Evolutionary conservation across 345 rosid species (phyloP), one percentile per base, ranked within the genome.

Genomic region (Melaleuca alternifolia): DNA sequence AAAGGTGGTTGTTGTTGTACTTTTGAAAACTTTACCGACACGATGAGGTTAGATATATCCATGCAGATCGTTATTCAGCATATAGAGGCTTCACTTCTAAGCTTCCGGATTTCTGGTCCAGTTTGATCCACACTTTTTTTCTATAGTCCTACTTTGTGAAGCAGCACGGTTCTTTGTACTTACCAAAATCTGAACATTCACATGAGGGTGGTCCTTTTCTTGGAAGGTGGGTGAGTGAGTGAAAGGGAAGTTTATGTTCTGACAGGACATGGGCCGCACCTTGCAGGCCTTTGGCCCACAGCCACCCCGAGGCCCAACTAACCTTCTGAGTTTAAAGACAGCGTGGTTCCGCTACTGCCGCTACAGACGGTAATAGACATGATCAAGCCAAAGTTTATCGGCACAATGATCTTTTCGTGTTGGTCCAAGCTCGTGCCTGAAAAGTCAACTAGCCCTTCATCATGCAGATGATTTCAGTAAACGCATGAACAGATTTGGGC

Each of bases 291-390:
- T 37, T 24, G 79, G 79, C 79, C 77, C 79, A 65, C 3, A 1
- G 46, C 79, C 7, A 0, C 24, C 18, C 23, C 0, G 1, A 65
- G 79, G 79, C 46, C 79, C 79, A 33, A 33, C 33, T 33, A 33
- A 18, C 12, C 24, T 11, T 62, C 20, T 33, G 16, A 1, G 46
- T 65, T 20, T 18, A 33, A 23, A 33, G 7, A 33, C 11, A 41
- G 1, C 0, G 12, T 3, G 7, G 24, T 33, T 33, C 46, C 1
- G 1, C 12, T 0, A 33, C 79, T 0, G 48, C 46, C 24, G 3
- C 24, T 37, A 9, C 0, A 3, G 79, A 5, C 46, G 6, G 9
- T 16, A 23, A 18, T 37, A 33, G 79, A 71, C 48, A 20, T 10
- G 48, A 71, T 33, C 26, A 18, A 71, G 4, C 48, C 81, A 37